Percentiles rank a stretch among this genome's conserved stretches.
Evolutionary conservation across 2,329 filamentous ascomycete genomes (phyloP).

Genomic region (Diaporthe sp.): DNA sequence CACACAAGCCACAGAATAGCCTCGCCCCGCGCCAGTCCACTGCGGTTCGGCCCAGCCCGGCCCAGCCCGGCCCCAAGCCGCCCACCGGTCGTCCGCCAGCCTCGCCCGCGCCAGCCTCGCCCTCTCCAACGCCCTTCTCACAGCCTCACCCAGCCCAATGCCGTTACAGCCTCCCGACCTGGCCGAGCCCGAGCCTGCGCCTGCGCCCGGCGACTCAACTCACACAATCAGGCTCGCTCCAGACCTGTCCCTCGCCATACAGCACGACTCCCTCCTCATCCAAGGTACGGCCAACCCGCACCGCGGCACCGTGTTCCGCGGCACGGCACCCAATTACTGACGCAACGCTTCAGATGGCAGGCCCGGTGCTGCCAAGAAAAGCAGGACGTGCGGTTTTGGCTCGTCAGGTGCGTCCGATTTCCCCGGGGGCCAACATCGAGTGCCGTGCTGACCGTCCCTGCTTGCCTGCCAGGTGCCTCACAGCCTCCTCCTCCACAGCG

Average conservation of each 20-base stretch:
- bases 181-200: not conserved
- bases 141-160: conserved; percentile 17
- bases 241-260: conserved; percentile 51
- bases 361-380: conserved; percentile 35
- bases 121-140: not conserved
- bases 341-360: conserved; percentile 30
- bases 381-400: conserved; percentile 42
- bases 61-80: not conserved
- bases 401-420: conserved; percentile 35
- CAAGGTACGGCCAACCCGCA: conserved; percentile 47
- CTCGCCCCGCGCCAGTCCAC: not conserved
- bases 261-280: conserved; percentile 49
- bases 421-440: not conserved
- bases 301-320: not conserved
- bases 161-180: conserved; percentile 4
- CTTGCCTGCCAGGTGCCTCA: conserved; percentile 24
- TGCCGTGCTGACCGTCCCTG: not conserved
- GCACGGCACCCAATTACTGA: conserved; percentile 29
- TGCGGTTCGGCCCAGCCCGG: not conserved
- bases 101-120: not conserved
- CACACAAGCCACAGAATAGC: not conserved
- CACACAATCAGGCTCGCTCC: conserved; percentile 46
- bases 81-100: not conserved
- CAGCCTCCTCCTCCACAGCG: conserved; percentile 43
- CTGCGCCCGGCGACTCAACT: not conserved